phyloP scores from a whole-genome alignment of 2,329 filamentous ascomycete species.

The Pyrenophora seminiperda region DNA sequence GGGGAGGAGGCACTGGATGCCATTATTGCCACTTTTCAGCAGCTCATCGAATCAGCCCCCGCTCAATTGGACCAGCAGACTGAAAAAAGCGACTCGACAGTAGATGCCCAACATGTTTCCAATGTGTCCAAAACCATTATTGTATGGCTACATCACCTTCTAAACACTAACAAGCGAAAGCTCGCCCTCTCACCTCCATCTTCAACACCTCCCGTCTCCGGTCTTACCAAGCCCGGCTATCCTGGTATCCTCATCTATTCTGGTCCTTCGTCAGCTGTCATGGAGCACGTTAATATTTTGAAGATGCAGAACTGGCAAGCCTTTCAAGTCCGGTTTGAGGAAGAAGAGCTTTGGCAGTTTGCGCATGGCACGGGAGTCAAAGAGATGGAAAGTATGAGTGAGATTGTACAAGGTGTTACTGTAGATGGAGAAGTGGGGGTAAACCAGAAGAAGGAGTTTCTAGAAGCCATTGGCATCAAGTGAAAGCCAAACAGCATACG shows the following conservation, averaged over 20 bases:
- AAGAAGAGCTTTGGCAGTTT: conserved; percentile 48
- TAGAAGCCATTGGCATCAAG: conserved; percentile 45
- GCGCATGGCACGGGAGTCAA: conserved; percentile 47
- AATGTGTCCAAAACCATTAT: conserved; percentile 46
- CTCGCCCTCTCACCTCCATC: conserved; percentile 46
- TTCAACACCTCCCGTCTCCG: conserved; percentile 36
- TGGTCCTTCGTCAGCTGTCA: conserved; percentile 46
- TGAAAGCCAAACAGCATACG: conserved; percentile 14
- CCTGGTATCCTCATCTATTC: conserved; percentile 54
- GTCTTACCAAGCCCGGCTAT: conserved; percentile 55
- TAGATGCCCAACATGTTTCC: background rate
- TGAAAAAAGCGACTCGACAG: background rate
- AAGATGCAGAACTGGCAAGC: conserved; percentile 54
- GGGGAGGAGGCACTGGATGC: conserved; percentile 53
- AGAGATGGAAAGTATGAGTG: conserved; percentile 54
- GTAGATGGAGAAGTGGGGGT: conserved; percentile 6
- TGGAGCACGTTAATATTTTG: conserved; percentile 50
- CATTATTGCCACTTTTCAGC: conserved; percentile 48
- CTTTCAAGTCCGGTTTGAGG: conserved; percentile 53
- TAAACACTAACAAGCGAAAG: conserved; percentile 55
- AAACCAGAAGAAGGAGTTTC: conserved; percentile 35
- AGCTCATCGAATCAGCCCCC: conserved; percentile 14
- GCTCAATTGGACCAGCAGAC: background rate
- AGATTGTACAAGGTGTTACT: conserved; percentile 49
- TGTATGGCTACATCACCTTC: conserved; percentile 55